These are phyloP conservation scores for Zygoascus flipseniorum DNA, from an alignment of 805 yeast genomes.

Conservation along the genomic window DNA sequence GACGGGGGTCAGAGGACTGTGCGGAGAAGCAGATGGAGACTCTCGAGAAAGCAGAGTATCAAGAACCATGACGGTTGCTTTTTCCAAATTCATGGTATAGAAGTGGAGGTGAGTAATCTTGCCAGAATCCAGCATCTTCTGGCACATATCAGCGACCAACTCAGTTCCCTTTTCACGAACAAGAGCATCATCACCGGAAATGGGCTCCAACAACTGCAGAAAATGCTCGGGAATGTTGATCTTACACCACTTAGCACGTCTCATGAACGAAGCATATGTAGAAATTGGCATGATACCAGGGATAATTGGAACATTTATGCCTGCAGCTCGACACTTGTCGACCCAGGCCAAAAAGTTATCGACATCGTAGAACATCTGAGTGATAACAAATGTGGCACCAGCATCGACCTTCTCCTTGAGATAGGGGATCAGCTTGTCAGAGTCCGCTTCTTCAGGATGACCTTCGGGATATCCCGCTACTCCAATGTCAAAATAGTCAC, in stretches of 20 bases:
- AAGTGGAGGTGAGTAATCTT: constrained; percentile 72
- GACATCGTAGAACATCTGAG: constrained; percentile 95
- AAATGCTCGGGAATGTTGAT: constrained; percentile 71
- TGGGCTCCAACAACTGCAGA: constrained; percentile 60
- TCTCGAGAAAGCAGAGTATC: constrained; percentile 42
- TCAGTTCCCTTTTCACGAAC: constrained; percentile 83
- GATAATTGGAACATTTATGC: constrained; percentile 77
- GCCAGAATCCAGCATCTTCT: constrained; percentile 58
- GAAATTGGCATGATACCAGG: constrained; percentile 99
- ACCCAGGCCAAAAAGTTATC: constrained; percentile 85
- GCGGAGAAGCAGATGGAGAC: constrained; percentile 37
- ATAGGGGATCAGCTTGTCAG: constrained; percentile 44
- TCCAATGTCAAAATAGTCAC: constrained; percentile 87
- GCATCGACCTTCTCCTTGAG: constrained; percentile 86
- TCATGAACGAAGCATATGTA: constrained; percentile 84
- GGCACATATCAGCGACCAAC: constrained; percentile 77
- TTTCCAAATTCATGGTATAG: constrained; percentile 96
- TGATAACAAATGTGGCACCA: constrained; percentile 89
- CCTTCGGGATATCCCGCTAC: constrained; percentile 98
- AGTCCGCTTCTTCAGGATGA: constrained; percentile 75
- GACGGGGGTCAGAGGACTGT: constrained; percentile 15
- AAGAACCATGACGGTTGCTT: constrained; percentile 79
- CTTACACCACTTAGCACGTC: constrained; percentile 94
- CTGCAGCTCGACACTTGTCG: constrained; percentile 53
- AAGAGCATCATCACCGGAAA: constrained; percentile 81